These are phyloP conservation scores for Conoideocrella luteorostrata DNA, from an alignment of 2,329 filamentous ascomycete species.

Conservation along the genomic window DNA sequence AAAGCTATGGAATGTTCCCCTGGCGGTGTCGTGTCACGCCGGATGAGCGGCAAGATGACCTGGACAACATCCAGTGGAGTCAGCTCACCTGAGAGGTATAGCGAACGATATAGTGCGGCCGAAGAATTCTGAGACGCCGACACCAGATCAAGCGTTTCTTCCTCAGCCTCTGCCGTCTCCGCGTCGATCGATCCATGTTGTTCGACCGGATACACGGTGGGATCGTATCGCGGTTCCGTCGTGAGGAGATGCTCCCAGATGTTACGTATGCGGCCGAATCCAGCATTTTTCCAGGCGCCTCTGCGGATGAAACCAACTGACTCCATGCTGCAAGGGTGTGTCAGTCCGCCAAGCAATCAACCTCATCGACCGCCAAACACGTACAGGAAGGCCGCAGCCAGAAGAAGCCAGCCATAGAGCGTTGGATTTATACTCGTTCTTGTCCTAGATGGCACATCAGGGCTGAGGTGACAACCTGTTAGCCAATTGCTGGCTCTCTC, in stretches of 20 bases:
- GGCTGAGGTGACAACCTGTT: conserved; percentile 1
- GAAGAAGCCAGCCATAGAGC: conserved; percentile 30
- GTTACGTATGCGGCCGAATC: conserved; percentile 42
- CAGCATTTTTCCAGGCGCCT: conserved; percentile 63
- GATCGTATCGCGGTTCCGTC: conserved; percentile 52
- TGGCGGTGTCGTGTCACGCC: conserved; percentile 52
- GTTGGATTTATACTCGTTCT: neutral
- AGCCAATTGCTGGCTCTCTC: neutral
- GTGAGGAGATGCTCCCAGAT: conserved; percentile 35
- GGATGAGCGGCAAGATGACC: conserved; percentile 58
- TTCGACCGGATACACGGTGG: conserved; percentile 52
- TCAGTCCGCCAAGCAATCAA: conserved; percentile 3
- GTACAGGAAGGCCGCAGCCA: conserved; percentile 49
- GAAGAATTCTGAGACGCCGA: neutral
- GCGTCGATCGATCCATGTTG: neutral
- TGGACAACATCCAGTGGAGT: conserved; percentile 69
- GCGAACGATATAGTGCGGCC: conserved; percentile 56
- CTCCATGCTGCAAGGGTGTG: conserved; percentile 37
- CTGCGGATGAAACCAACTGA: conserved; percentile 52
- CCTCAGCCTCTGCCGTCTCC: too few relatives aligned
- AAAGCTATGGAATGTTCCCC: conserved; percentile 34
- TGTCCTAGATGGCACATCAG: neutral
- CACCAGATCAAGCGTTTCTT: too few relatives aligned
- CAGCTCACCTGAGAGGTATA: conserved; percentile 61
- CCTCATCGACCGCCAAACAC: conserved; percentile 15